These are phyloP conservation scores for Fusarium sp. DNA, from an alignment of 2,329 filamentous ascomycete genomes.

Conservation along the genomic window DNA sequence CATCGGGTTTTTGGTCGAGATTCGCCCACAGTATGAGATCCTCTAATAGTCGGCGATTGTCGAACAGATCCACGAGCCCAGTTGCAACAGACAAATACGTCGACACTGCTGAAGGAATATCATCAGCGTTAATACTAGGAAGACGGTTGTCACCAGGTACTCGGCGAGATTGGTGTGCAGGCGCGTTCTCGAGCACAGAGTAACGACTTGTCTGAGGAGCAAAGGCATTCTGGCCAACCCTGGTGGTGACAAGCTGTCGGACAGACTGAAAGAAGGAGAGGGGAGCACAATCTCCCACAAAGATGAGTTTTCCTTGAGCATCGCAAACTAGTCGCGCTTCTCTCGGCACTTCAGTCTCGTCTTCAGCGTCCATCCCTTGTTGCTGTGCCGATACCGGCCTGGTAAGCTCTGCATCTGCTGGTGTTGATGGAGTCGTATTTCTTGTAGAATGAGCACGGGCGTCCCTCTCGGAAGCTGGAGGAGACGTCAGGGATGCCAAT, in stretches of 20 bases:
- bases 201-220: constrained; percentile 63
- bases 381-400: constrained; percentile 9
- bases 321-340: constrained; percentile 65
- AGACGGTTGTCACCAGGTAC: constrained; percentile 31
- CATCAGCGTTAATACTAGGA: constrained; percentile 44
- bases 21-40: constrained; percentile 58
- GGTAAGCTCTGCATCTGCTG: neutral
- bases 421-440: constrained; percentile 32
- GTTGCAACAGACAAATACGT: constrained; percentile 57
- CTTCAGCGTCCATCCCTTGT: constrained; percentile 50
- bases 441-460: constrained; percentile 30
- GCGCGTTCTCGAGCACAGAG: constrained; percentile 62
- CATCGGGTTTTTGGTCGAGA: constrained; percentile 48
- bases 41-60: constrained; percentile 52
- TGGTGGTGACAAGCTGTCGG: constrained; percentile 62
- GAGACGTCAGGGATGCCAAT: constrained; percentile 26
- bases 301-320: constrained; percentile 65
- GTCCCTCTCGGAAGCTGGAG: constrained; percentile 36
- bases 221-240: constrained; percentile 63
- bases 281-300: constrained; percentile 68
- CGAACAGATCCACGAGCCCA: constrained; percentile 63
- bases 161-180: constrained; percentile 39
- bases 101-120: constrained; percentile 48
- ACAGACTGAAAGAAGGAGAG: constrained; percentile 68
- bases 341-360: constrained; percentile 66